Evolutionary conservation across 2,329 filamentous ascomycete genomes (phyloP), one percentile per base, ranked within the genome.

Genomic region (Fusarium sp.): DNA sequence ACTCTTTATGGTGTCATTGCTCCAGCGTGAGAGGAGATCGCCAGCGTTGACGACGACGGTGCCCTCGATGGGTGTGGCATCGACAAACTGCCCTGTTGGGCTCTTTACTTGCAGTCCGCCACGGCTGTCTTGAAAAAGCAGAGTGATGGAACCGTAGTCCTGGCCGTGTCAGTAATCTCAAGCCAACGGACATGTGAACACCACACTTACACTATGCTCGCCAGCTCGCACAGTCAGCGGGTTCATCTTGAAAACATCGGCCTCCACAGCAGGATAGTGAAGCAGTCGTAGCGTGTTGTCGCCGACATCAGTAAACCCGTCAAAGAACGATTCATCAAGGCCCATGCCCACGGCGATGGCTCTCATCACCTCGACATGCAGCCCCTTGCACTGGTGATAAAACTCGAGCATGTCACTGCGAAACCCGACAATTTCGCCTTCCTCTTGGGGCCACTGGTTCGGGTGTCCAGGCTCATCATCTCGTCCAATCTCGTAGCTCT

Each of bases 31-130:
- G 59, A 98, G 85, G 75, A 98, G 81, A 80, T 98, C 95, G 1
- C 95, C 95, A 0, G 95, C 95, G 79, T 98, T 98, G 74, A 98
- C 90, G 13, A 98, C 94, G 45, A 97, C 92, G 0, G 94, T 95
- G 64, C 91, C 92, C 38, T 91, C 87, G 69, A 97, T 96, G 0
- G 95, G 95, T 8, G 90, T 94, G 1, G 94, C 95, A 79, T 98
- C 91, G 42, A 98, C 91, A 78, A 95, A 98, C 0, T 88, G 90
- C 2, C 94, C 94, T 45, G 89, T 92, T 0, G 95, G 94, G 58
- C 91, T 93, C 78, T 91, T 88, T 22, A 89, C 88, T 80, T 91
- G 89, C 61, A 91, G 78, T 0, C 89, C 89, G 10, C 89, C 89
- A 7, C 85, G 81, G 50, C 81, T 78, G 75, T 92, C 90, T 80